These are phyloP conservation scores for Daldinia eschscholtzii DNA, from an alignment of 2,329 filamentous ascomycete species.

Conservation along the genomic window DNA sequence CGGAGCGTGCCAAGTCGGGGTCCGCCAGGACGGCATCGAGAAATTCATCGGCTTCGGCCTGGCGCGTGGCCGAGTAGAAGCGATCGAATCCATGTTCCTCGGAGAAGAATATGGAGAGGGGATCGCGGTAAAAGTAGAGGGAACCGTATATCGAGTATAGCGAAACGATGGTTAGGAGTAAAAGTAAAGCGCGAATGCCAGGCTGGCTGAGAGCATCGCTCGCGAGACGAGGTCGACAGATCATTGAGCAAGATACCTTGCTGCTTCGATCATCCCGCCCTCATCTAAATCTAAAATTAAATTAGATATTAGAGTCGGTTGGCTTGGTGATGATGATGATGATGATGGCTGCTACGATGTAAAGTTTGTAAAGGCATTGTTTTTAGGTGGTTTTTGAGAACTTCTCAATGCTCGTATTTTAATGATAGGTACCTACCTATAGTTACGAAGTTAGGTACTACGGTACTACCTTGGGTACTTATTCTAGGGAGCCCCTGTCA, in stretches of 20 bases:
- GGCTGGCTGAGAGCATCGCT: conserved; percentile 44
- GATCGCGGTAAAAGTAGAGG: conserved; percentile 52
- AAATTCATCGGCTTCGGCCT: conserved; percentile 49
- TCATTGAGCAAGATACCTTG: conserved; percentile 33
- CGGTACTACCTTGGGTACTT: neutral
- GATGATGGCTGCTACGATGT: neutral
- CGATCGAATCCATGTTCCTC: conserved; percentile 50
- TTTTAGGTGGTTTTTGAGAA: neutral
- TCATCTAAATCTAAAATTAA: conserved; percentile 12
- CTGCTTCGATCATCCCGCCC: conserved; percentile 18
- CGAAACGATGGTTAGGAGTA: conserved; percentile 45
- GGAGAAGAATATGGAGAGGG: conserved; percentile 53
- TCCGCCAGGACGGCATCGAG: conserved; percentile 44
- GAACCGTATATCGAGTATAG: conserved; percentile 51
- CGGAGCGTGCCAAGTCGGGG: conserved; percentile 30
- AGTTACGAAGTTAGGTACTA: neutral
- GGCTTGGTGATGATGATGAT: neutral
- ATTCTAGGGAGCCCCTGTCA: neutral
- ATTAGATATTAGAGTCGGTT: conserved; percentile 2
- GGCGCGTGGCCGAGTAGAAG: conserved; percentile 50
- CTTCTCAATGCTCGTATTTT: neutral
- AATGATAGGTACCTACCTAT: too few relatives aligned
- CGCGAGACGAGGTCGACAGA: conserved; percentile 26
- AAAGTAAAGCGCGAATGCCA: conserved; percentile 46
- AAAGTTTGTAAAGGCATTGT: conserved; percentile 6